Percentiles rank a stretch among this genome's conserved stretches.
phyloP scores from a whole-genome alignment of 1,139 yeast species.

The Candida tropicalis region DNA sequence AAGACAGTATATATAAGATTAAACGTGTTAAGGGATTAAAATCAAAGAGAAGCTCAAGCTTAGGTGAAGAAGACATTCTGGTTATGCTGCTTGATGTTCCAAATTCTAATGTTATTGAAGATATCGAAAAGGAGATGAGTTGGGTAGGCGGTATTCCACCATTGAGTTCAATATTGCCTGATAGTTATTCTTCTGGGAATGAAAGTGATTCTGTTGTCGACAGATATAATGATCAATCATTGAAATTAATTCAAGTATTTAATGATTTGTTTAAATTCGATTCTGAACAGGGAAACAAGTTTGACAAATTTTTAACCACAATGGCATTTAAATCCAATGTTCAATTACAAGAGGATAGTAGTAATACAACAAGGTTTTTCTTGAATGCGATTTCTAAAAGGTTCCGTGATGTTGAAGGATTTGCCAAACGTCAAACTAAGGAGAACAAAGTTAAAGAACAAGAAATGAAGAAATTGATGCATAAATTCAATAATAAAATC shows the following conservation, averaged over 20 bases:
- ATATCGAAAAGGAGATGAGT: conserved; percentile 26
- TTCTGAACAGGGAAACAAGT: conserved; percentile 18
- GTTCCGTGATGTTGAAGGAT: conserved; percentile 81
- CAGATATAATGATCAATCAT: conserved; percentile 21
- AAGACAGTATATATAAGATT: conserved; percentile 41
- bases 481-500: conserved; percentile 52
- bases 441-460: conserved; percentile 63
- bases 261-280: conserved; percentile 23
- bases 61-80: conserved; percentile 24
- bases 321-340: conserved; percentile 44
- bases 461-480: conserved; percentile 37
- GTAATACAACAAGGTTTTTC: conserved; percentile 42
- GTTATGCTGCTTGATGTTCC: conserved; percentile 25
- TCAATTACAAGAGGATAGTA: conserved; percentile 27
- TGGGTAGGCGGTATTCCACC: conserved; percentile 34
- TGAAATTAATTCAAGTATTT: conserved; percentile 21
- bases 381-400: conserved; percentile 71
- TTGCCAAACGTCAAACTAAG: conserved; percentile 69
- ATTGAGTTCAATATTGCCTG: conserved; percentile 16
- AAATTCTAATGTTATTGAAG: conserved; percentile 32
- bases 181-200: conserved; percentile 16
- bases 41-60: conserved; percentile 29
- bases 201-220: conserved; percentile 14
- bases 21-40: conserved; percentile 73
- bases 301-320: conserved; percentile 27